Conservation (phyloP, 2,329 filamentous ascomycete species). For the Podosphaera fusca region DNA sequence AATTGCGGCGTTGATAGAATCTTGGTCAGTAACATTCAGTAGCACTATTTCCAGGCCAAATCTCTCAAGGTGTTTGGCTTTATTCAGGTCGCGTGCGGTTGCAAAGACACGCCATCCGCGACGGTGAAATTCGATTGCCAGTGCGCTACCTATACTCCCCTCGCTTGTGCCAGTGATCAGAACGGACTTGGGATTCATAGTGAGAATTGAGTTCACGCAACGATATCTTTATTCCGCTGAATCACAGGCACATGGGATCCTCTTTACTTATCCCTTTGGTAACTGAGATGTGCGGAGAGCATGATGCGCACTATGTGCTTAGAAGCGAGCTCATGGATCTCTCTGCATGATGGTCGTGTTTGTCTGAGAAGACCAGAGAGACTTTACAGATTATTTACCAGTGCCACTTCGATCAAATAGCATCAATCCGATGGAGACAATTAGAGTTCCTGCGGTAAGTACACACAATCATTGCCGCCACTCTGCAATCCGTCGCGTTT, state of each 20-base stretch:
- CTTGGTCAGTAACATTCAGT: conserved; percentile 19
- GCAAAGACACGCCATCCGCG: conserved; percentile 20
- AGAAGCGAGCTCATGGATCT: not conserved
- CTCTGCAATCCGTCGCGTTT: too few species aligned
- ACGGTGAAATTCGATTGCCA: conserved; percentile 18
- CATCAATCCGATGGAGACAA: not conserved
- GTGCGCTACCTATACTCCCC: conserved; percentile 5
- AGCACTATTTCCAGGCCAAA: conserved; percentile 16
- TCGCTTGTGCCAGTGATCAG: conserved; percentile 2
- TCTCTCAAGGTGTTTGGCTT: conserved; percentile 13
- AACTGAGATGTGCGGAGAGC: not conserved
- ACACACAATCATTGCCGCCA: too few species aligned
- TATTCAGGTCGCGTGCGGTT: conserved; percentile 18
- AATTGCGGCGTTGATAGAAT: conserved; percentile 17
- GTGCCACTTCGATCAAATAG: not conserved
- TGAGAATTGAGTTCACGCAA: not conserved
- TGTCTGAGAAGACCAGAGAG: not conserved
- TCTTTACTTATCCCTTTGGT: not conserved
- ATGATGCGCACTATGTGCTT: not conserved
- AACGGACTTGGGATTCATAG: not conserved
- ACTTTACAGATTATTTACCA: not conserved
- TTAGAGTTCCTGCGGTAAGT: not conserved
- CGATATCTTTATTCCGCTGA: not conserved
- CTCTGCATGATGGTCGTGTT: not conserved
- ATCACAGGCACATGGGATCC: not conserved